These are phyloP conservation scores for Coemansia sp. DNA, from an alignment of 192 early-diverging fungal genomes.

Conservation along the genomic window DNA sequence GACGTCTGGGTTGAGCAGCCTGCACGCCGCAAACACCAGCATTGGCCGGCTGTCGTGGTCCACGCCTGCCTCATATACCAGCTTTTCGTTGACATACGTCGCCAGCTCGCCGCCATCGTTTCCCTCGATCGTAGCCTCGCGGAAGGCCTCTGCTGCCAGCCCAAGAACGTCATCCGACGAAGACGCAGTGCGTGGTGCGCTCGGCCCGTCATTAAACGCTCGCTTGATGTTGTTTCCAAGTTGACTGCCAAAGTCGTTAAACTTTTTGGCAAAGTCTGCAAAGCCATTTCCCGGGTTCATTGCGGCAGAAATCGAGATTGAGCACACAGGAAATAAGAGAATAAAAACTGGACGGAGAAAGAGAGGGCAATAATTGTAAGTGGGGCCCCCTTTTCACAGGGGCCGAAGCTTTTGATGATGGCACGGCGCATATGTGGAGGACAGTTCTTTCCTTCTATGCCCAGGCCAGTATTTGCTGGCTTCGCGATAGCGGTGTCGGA, in stretches of 20 bases:
- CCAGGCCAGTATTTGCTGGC: too few species aligned
- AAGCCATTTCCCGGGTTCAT: conserved; percentile 41
- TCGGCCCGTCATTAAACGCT: conserved; percentile 35
- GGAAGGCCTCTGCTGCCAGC: conserved; percentile 48
- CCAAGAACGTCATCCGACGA: conserved; percentile 53
- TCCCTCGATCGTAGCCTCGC: conserved; percentile 51
- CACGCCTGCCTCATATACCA: conserved; percentile 61
- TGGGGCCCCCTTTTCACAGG: too few species aligned
- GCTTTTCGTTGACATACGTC: conserved; percentile 49
- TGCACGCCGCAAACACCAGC: conserved; percentile 77
- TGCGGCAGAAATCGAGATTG: background rate
- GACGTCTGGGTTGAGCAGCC: conserved; percentile 77
- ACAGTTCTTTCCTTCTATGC: too few species aligned
- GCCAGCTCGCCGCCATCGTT: conserved; percentile 55
- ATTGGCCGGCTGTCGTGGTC: conserved; percentile 83
- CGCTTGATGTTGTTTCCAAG: conserved; percentile 47
- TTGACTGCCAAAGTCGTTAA: conserved; percentile 47
- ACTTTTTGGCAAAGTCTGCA: conserved; percentile 50
- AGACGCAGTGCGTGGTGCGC: conserved; percentile 13
- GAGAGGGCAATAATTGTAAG: too few species aligned
- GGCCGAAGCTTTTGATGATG: too few species aligned
- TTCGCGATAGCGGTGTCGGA: too few species aligned
- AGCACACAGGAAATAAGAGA: background rate
- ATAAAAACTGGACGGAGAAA: background rate
- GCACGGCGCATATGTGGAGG: too few species aligned